phyloP scores from a whole-genome alignment of 1,284 basidiomycete species.

The Ustilago sp. region DNA sequence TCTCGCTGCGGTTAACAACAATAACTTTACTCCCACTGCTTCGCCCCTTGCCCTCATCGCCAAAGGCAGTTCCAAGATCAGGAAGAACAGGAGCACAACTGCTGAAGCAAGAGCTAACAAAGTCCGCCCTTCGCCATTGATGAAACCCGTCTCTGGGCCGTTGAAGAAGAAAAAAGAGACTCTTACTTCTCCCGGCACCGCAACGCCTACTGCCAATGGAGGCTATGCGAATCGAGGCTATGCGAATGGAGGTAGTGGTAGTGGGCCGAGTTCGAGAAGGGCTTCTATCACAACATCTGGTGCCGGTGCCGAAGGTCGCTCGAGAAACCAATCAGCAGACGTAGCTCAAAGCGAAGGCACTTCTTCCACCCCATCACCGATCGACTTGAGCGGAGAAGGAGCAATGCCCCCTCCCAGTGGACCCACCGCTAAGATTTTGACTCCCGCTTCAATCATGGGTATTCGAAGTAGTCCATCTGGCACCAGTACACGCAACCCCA shows the following conservation, averaged over 20 bases:
- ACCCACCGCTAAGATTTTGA: conserved; percentile 56
- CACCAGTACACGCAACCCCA: conserved; percentile 13
- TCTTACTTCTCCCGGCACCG: conserved; percentile 25
- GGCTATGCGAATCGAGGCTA: conserved; percentile 12
- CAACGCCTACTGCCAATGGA: conserved; percentile 27
- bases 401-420: conserved; percentile 53
- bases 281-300: conserved; percentile 16
- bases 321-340: conserved; percentile 51
- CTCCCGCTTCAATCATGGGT: conserved; percentile 67
- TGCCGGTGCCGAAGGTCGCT: conserved; percentile 19
- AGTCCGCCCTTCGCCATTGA: conserved; percentile 64
- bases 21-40: conserved; percentile 56
- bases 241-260: conserved; percentile 17
- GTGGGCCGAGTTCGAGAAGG: conserved; percentile 31
- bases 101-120: conserved; percentile 61
- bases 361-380: conserved; percentile 62
- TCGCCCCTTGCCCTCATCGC: conserved; percentile 54
- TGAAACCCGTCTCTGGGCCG: conserved; percentile 60
- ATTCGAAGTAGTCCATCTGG: conserved; percentile 41
- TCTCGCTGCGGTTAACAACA: conserved; percentile 27
- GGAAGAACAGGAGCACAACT: conserved; percentile 60
- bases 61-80: conserved; percentile 50
- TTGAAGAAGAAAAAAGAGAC: conserved; percentile 49
- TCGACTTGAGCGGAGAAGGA: conserved; percentile 52
- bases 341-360: conserved; percentile 60